A percentile compares a stretch with the other conserved stretches of the same genome.
Evolutionary conservation across 139 green algal genomes (phyloP).

Genomic region (Chlorella sp.): DNA sequence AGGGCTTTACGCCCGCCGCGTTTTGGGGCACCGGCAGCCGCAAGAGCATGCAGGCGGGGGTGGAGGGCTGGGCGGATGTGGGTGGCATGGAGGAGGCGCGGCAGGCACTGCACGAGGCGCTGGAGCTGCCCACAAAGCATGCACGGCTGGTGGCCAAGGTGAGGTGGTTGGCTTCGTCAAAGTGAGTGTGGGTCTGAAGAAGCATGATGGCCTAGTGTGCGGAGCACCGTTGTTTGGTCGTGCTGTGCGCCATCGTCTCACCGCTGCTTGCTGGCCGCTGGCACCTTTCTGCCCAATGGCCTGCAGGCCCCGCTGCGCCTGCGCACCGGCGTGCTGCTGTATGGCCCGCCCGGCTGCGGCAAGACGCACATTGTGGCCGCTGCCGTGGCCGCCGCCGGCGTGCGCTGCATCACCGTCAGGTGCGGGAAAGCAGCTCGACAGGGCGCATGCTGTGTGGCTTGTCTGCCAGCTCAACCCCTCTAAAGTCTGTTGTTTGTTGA

Average conservation of each 20-base stretch:
- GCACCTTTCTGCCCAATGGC: too few species aligned
- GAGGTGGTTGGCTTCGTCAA: too few species aligned
- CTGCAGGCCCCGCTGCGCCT: slow-evolving; percentile 84
- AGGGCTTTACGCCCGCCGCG: slow-evolving; percentile 73
- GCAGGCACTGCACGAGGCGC: slow-evolving; percentile 79
- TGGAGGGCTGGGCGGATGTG: slow-evolving; percentile 84
- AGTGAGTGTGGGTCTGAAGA: too few species aligned
- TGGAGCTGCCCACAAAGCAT: slow-evolving; percentile 83
- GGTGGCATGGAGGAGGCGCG: slow-evolving; percentile 86
- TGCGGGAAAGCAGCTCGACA: not conserved
- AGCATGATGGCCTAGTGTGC: too few species aligned
- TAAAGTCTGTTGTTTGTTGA: too few species aligned
- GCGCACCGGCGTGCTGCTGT: slow-evolving; percentile 94
- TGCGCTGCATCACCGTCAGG: slow-evolving; percentile 80
- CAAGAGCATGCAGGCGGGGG: slow-evolving; percentile 28
- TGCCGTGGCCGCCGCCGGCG: slow-evolving; percentile 78
- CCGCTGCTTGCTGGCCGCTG: not conserved
- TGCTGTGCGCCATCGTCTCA: too few species aligned
- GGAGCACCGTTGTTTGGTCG: too few species aligned
- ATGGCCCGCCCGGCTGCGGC: slow-evolving; percentile 95
- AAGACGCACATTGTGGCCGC: slow-evolving; percentile 94
- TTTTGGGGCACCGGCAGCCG: slow-evolving; percentile 66
- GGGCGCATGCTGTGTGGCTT: not conserved
- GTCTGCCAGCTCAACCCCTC: too few species aligned
- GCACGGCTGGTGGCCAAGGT: slow-evolving; percentile 59